Evolutionary conservation across 2,329 filamentous ascomycete genomes (phyloP).

Genomic region (Fusarium fujikuroi): DNA sequence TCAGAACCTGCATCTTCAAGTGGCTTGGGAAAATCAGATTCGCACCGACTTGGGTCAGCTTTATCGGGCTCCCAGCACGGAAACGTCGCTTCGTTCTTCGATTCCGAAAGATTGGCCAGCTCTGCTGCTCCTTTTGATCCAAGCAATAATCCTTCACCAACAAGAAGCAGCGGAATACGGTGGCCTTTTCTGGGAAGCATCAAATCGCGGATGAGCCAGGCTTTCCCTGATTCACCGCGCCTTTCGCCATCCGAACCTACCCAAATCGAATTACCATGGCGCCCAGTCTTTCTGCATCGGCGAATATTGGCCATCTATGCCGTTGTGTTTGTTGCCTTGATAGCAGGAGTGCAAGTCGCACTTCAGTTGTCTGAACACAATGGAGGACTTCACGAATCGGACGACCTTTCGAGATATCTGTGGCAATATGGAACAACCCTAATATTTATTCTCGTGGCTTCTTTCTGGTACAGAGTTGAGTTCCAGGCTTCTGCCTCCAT

Average conservation of each 20-base stretch:
- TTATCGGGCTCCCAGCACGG: slow-evolving; percentile 12
- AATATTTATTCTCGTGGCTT: slow-evolving; percentile 48
- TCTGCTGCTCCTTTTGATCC: slow-evolving; percentile 34
- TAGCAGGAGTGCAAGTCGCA: slow-evolving; percentile 47
- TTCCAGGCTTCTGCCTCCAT: slow-evolving; percentile 52
- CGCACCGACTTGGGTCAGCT: slow-evolving; percentile 15
- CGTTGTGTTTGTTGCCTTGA: slow-evolving; percentile 43
- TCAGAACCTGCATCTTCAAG: slow-evolving; percentile 20
- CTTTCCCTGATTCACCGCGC: slow-evolving; percentile 22
- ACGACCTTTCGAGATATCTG: slow-evolving; percentile 47
- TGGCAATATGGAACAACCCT: slow-evolving; percentile 52
- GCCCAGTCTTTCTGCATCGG: slow-evolving; percentile 51
- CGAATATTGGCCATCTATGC: slow-evolving; percentile 47
- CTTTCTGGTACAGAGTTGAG: slow-evolving; percentile 52
- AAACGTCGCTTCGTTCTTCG: slow-evolving; percentile 42
- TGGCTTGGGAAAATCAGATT: slow-evolving; percentile 14
- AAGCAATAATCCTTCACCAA: slow-evolving; percentile 10
- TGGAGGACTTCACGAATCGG: slow-evolving; percentile 44
- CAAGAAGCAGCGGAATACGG: slow-evolving; percentile 20
- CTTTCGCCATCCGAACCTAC: slow-evolving; percentile 34
- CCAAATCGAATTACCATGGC: slow-evolving; percentile 48
- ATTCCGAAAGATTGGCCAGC: slow-evolving; percentile 40
- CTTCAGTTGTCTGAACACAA: slow-evolving; percentile 47
- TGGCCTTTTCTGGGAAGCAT: slow-evolving; percentile 46
- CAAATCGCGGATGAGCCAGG: slow-evolving; percentile 32